Percentiles rank a stretch among this genome's conserved stretches.
Conservation (phyloP, 257 asterid genomes). For the Solanum habrochaites region DNA sequence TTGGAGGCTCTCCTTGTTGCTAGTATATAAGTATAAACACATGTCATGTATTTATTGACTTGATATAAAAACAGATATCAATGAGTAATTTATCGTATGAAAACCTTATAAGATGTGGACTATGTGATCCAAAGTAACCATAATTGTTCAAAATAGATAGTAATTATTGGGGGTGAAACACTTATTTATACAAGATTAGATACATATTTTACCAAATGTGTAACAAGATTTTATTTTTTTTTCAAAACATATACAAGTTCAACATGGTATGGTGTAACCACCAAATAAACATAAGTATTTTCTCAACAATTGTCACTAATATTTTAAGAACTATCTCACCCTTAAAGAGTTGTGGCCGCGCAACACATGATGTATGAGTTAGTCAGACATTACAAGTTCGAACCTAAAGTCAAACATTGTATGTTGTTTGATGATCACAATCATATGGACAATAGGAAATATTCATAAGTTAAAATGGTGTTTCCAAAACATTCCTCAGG, state of each 20-base stretch:
- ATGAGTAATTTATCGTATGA: not conserved
- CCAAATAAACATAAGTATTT: no score
- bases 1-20: not conserved
- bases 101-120: not conserved
- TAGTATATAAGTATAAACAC: not conserved
- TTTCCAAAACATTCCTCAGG: not conserved
- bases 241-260: not conserved
- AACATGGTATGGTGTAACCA: no score
- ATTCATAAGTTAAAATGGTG: not conserved
- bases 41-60: not conserved
- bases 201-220: not conserved
- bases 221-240: no score
- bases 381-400: not conserved
- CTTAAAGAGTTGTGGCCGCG: not conserved
- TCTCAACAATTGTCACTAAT: no score
- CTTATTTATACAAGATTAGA: not conserved
- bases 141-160: not conserved
- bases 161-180: not conserved
- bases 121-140: not conserved
- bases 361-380: not conserved
- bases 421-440: not conserved
- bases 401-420: not conserved
- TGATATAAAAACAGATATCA: not conserved
- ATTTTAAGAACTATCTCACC: no score
- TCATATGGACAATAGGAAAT: not conserved